Evolutionary conservation across 1,284 basidiomycete species (phyloP).

Genomic region (Gomphus sp.): DNA sequence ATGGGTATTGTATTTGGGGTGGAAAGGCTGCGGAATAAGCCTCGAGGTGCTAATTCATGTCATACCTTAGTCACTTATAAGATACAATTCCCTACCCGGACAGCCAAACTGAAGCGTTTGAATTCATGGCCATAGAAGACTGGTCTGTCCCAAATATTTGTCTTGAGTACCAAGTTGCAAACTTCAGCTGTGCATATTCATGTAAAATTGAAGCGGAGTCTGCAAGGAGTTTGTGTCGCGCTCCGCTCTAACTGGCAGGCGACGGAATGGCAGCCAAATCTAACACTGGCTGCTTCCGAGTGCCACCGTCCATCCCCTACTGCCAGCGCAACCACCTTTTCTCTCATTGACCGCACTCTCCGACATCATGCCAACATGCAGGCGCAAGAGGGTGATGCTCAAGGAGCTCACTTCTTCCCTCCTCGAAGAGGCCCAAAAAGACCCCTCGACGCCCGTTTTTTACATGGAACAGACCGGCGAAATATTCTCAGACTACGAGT

Average conservation of each 20-base stretch:
- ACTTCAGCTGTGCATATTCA: not conserved
- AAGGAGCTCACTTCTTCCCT: constrained; percentile 66
- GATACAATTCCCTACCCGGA: not conserved
- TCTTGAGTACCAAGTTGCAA: not conserved
- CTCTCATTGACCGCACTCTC: constrained; percentile 1
- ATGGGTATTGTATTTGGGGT: too few relatives aligned
- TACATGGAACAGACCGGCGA: constrained; percentile 90
- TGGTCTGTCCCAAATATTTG: not conserved
- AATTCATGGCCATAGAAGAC: not conserved
- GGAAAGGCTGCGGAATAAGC: too few relatives aligned
- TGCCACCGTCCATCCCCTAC: constrained; percentile 13
- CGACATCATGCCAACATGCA: constrained; percentile 74
- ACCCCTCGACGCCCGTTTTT: constrained; percentile 71
- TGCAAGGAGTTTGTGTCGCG: constrained; percentile 7
- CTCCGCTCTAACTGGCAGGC: constrained; percentile 12
- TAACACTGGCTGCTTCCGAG: constrained; percentile 10
- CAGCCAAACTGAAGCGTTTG: not conserved
- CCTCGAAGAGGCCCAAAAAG: constrained; percentile 50
- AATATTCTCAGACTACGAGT: constrained; percentile 94
- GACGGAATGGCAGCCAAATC: constrained; percentile 9
- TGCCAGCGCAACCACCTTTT: constrained; percentile 9
- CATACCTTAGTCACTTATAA: too few relatives aligned
- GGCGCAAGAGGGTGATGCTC: constrained; percentile 85
- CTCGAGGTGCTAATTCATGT: too few relatives aligned
- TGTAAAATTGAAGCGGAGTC: constrained; percentile 4